Conservation (phyloP, 2,329 filamentous ascomycete genomes). For the Trichoderma guizhouense region DNA sequence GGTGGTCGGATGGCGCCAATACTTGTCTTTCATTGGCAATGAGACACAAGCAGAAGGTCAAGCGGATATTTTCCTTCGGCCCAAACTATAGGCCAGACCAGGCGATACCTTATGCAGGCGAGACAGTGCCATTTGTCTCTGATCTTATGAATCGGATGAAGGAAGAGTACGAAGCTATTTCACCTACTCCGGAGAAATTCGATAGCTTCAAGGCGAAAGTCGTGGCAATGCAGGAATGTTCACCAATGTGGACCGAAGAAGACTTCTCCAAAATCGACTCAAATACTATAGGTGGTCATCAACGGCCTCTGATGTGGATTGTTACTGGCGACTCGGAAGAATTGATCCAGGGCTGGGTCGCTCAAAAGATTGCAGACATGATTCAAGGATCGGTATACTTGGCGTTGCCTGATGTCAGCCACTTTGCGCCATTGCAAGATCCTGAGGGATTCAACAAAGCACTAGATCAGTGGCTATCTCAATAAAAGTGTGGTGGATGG, state of each 20-base stretch:
- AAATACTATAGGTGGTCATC: background rate
- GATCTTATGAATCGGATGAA: background rate
- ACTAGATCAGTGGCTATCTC: background rate
- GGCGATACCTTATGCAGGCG: background rate
- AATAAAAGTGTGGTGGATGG: background rate
- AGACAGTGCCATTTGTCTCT: background rate
- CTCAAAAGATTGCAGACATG: background rate
- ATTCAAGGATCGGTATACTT: background rate
- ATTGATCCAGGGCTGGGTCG: background rate
- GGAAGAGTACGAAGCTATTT: background rate
- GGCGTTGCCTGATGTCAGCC: background rate
- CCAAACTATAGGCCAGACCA: background rate
- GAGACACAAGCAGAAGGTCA: background rate
- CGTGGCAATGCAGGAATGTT: background rate
- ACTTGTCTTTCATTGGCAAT: background rate
- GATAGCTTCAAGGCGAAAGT: background rate
- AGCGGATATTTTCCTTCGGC: background rate
- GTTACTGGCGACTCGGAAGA: background rate
- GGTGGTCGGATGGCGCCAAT: background rate
- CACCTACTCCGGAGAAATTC: background rate
- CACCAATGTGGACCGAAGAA: background rate
- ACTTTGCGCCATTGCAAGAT: background rate
- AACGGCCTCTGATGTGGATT: background rate
- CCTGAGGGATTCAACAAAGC: background rate
- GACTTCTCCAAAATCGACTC: background rate